These are phyloP conservation scores for Geotrichum armillariae DNA, from an alignment of 1,139 yeast species.

Conservation along the genomic window DNA sequence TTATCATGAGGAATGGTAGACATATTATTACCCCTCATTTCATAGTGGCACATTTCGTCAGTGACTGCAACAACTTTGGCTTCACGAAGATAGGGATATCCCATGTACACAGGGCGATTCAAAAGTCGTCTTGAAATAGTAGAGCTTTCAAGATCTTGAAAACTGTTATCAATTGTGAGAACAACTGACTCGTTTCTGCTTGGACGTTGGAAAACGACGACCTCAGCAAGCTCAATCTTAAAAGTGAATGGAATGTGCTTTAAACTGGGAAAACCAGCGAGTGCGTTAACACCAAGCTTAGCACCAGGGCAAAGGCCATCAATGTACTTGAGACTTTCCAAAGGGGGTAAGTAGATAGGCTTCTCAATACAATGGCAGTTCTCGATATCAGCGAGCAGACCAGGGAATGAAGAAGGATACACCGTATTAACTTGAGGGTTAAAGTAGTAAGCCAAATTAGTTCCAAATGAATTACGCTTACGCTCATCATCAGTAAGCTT, in stretches of 20 bases:
- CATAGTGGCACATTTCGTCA: slow-evolving; percentile 55
- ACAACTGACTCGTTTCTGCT: slow-evolving; percentile 82
- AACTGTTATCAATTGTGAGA: slow-evolving; percentile 57
- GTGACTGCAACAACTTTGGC: slow-evolving; percentile 66
- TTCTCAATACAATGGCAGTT: slow-evolving; percentile 75
- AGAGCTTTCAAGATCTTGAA: slow-evolving; percentile 46
- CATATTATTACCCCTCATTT: slow-evolving; percentile 33
- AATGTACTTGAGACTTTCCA: slow-evolving; percentile 38
- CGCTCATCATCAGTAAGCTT: slow-evolving; percentile 68
- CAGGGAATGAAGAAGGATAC: slow-evolving; percentile 78
- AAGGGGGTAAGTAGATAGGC: slow-evolving; percentile 26
- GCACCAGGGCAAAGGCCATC: slow-evolving; percentile 72
- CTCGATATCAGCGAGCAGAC: slow-evolving; percentile 72
- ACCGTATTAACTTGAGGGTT: slow-evolving; percentile 75
- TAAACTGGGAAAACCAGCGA: slow-evolving; percentile 91
- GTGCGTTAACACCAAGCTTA: slow-evolving; percentile 61
- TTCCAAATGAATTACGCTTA: slow-evolving; percentile 71
- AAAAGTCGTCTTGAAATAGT: slow-evolving; percentile 61
- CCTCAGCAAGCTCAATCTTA: slow-evolving; percentile 58
- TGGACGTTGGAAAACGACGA: slow-evolving; percentile 81
- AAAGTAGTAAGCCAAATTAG: slow-evolving; percentile 62
- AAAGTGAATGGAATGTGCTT: slow-evolving; percentile 63
- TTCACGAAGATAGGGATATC: slow-evolving; percentile 90
- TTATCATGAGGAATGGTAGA: slow-evolving; percentile 33
- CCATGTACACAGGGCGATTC: slow-evolving; percentile 64